Evolutionary conservation across 805 yeast species (phyloP).

Genomic region (Lipomyces sp.): DNA sequence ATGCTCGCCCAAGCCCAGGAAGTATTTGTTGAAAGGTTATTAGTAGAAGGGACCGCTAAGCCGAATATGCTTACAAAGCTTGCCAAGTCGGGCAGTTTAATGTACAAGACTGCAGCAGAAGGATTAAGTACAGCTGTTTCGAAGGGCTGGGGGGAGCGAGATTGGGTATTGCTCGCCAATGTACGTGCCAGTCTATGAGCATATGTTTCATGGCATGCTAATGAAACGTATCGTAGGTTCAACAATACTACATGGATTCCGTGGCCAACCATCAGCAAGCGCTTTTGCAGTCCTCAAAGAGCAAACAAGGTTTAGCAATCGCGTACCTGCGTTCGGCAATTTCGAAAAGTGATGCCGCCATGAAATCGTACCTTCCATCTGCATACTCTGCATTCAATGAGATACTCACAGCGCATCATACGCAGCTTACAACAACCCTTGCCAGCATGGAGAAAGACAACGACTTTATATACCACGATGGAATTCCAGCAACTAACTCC

Average conservation of each 20-base stretch:
- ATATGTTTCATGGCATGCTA: not conserved
- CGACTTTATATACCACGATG: conserved; percentile 84
- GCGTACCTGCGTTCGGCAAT: conserved; percentile 62
- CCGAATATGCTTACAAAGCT: conserved; percentile 76
- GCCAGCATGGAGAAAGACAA: conserved; percentile 71
- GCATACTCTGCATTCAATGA: conserved; percentile 36
- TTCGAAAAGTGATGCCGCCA: conserved; percentile 41
- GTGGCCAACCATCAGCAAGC: conserved; percentile 56
- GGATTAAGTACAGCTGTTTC: conserved; percentile 51
- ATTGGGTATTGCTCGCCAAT: conserved; percentile 59
- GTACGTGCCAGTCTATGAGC: conserved; percentile 49
- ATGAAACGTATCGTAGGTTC: conserved; percentile 42
- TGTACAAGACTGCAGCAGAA: conserved; percentile 59
- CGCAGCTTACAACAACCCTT: conserved; percentile 43
- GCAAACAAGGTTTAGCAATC: conserved; percentile 76
- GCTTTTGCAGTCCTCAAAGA: conserved; percentile 54
- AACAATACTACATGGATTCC: conserved; percentile 54
- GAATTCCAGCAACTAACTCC: conserved; percentile 64
- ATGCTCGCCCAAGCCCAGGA: conserved; percentile 92
- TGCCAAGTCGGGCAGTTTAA: conserved; percentile 62
- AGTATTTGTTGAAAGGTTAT: conserved; percentile 66
- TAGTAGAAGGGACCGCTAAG: conserved; percentile 54
- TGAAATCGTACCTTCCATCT: conserved; percentile 38
- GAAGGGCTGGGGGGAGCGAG: conserved; percentile 50
- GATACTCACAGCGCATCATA: conserved; percentile 38